Evolutionary conservation across 2,329 filamentous ascomycete genomes (phyloP).

Genomic region (Ceratocystiopsis minuta): DNA sequence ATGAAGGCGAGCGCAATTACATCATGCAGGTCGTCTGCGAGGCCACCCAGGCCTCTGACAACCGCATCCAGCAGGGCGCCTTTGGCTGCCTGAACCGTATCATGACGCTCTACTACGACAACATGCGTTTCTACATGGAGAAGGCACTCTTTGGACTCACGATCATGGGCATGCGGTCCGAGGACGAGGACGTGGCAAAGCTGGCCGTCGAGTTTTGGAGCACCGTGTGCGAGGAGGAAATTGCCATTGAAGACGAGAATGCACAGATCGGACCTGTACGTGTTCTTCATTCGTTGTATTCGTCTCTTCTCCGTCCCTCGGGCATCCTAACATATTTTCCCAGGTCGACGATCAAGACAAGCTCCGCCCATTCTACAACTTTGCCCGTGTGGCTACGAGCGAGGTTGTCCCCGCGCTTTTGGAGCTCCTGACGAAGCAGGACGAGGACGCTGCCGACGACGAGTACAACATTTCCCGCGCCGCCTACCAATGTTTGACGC

Average conservation of each 20-base stretch:
- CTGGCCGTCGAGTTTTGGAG: constrained; percentile 99
- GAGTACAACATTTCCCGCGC: constrained; percentile 95
- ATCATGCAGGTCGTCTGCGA: constrained; percentile 99
- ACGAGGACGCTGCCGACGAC: constrained; percentile 90
- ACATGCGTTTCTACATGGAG: constrained; percentile 99
- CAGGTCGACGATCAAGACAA: constrained; percentile 54
- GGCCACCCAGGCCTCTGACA: constrained; percentile 85
- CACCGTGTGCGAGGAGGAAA: constrained; percentile 98
- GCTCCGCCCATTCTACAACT: constrained; percentile 87
- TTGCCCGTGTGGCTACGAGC: constrained; percentile 76
- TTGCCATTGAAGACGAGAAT: constrained; percentile 95
- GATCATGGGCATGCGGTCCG: constrained; percentile 95
- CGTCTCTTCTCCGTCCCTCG: constrained; percentile 5
- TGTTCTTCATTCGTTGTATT: constrained; percentile 2
- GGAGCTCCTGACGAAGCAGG: constrained; percentile 81
- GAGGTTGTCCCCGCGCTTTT: constrained; percentile 91
- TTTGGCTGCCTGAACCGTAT: constrained; percentile 97
- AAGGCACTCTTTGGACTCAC: constrained; percentile 96
- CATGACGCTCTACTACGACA: constrained; percentile 97
- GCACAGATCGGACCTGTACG: constrained; percentile 37
- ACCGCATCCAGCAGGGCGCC: constrained; percentile 81
- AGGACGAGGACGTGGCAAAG: constrained; percentile 95
- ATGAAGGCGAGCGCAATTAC: constrained; percentile 97
- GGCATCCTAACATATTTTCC: background rate
- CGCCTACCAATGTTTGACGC: constrained; percentile 87